phyloP scores from a whole-genome alignment of 805 yeast genomes.

The Ogataea wickerhamii region DNA sequence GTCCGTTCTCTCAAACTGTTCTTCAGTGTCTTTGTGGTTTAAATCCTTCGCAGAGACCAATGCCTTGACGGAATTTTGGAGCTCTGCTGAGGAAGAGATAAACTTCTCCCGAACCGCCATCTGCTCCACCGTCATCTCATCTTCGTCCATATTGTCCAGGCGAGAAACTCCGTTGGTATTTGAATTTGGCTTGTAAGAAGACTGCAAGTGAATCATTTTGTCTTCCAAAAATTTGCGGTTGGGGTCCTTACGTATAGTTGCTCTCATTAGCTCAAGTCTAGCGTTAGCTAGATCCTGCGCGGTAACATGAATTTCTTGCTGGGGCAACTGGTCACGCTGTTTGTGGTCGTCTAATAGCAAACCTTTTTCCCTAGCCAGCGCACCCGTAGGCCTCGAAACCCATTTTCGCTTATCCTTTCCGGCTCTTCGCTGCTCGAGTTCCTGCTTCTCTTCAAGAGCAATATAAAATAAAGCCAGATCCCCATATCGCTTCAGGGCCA shows the following conservation, averaged over 20 bases:
- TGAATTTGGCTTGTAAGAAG: slow-evolving; percentile 1
- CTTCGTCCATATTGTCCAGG: slow-evolving; percentile 14
- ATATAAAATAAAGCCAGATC: slow-evolving; percentile 26
- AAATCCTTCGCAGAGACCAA: slow-evolving; percentile 37
- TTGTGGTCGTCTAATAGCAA: slow-evolving; percentile 2
- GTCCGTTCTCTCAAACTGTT: slow-evolving; percentile 40
- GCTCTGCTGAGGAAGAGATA: slow-evolving; percentile 9
- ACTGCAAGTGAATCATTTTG: slow-evolving; percentile 19
- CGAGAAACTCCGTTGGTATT: neutral
- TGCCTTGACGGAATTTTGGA: slow-evolving; percentile 27
- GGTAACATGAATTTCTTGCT: slow-evolving; percentile 2
- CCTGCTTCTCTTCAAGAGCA: slow-evolving; percentile 34
- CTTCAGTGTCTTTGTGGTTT: slow-evolving; percentile 36
- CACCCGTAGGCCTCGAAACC: slow-evolving; percentile 27
- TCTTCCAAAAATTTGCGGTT: slow-evolving; percentile 24
- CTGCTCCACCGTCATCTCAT: slow-evolving; percentile 33
- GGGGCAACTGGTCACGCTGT: neutral
- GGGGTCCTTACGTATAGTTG: slow-evolving; percentile 29
- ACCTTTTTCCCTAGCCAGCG: slow-evolving; percentile 20
- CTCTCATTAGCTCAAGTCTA: slow-evolving; percentile 32
- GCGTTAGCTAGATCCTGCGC: slow-evolving; percentile 26
- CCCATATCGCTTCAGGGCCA: slow-evolving; percentile 31
- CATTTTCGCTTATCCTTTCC: slow-evolving; percentile 13
- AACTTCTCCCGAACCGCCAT: slow-evolving; percentile 34
- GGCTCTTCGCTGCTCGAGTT: slow-evolving; percentile 22